Evolutionary conservation across 345 rosid species (phyloP).

Genomic region (Euphorbia tirucalli): DNA sequence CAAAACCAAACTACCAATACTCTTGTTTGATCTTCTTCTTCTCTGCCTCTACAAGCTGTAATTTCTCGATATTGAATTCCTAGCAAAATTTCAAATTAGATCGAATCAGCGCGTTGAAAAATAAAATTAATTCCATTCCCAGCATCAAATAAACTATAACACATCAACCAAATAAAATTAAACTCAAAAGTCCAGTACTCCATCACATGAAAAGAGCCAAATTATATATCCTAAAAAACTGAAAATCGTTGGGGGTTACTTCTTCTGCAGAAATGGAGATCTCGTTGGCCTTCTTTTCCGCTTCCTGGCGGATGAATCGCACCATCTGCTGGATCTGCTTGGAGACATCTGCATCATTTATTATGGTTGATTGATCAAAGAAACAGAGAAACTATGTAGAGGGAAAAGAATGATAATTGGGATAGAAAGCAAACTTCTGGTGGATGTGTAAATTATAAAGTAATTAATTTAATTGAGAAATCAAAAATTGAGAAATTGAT

Average conservation of each 20-base stretch:
- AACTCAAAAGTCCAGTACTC: not conserved
- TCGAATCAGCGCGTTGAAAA: not conserved
- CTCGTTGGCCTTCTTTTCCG: conserved; percentile 96
- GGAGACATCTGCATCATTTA: conserved; percentile 93
- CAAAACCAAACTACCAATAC: too few species aligned
- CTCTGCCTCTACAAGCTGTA: conserved; percentile 92
- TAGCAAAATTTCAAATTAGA: conserved; percentile 17
- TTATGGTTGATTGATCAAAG: conserved; percentile 34
- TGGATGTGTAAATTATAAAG: too few species aligned
- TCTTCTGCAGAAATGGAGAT: conserved; percentile 92
- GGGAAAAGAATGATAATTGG: not conserved
- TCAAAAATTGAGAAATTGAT: too few species aligned
- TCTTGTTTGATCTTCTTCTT: conserved; percentile 98
- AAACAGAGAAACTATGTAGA: not conserved
- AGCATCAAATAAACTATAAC: not conserved
- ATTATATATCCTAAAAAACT: not conserved
- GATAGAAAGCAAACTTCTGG: too few species aligned
- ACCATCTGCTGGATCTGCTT: conserved; percentile 99
- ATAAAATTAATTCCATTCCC: not conserved
- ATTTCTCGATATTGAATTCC: conserved; percentile 98
- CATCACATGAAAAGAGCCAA: not conserved
- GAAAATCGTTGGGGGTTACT: conserved; percentile 30
- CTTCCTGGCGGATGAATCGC: conserved; percentile 93
- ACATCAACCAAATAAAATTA: not conserved
- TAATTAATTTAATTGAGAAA: too few species aligned